phyloP scores from a whole-genome alignment of 1,139 yeast genomes.

The Barnettozyma hawaiiensis region DNA sequence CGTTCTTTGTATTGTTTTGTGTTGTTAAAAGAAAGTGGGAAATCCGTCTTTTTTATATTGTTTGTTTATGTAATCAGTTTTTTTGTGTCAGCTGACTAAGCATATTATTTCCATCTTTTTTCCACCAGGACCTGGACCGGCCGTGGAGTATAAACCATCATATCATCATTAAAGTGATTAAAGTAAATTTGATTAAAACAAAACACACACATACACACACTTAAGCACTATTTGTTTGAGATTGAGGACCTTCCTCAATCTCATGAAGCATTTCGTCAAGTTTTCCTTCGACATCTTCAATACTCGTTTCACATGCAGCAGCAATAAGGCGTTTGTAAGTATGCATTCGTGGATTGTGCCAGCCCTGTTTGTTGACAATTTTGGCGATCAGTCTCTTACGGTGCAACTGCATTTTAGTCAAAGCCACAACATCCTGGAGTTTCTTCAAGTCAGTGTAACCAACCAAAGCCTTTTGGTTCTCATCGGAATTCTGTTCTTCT shows the following conservation, averaged over 20 bases:
- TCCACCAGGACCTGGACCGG: too few relatives aligned
- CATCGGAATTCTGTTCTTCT: conserved; percentile 10
- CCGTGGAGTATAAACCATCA: too few relatives aligned
- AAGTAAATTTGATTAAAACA: too few relatives aligned
- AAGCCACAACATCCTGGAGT: conserved; percentile 33
- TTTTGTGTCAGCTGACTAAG: conserved; percentile 3
- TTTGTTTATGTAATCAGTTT: too few relatives aligned
- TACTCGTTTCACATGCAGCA: conserved; percentile 72
- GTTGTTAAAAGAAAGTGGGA: too few relatives aligned
- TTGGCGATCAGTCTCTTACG: conserved; percentile 41
- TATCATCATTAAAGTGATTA: background rate
- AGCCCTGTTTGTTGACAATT: conserved; percentile 41
- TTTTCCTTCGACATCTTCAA: conserved; percentile 64
- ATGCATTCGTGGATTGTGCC: conserved; percentile 47
- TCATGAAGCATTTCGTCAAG: conserved; percentile 29
- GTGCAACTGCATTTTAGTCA: conserved; percentile 42
- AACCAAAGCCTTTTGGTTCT: conserved; percentile 10
- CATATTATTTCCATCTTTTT: background rate
- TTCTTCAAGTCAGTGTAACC: conserved; percentile 21
- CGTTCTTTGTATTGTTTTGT: too few relatives aligned
- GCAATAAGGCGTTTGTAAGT: conserved; percentile 81
- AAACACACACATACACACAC: too few relatives aligned
- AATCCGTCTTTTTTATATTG: too few relatives aligned
- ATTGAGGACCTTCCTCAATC: conserved; percentile 13
- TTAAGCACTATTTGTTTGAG: background rate